Evolutionary conservation across 345 rosid genomes (phyloP).

Genomic region (Syzygium aromaticum): DNA sequence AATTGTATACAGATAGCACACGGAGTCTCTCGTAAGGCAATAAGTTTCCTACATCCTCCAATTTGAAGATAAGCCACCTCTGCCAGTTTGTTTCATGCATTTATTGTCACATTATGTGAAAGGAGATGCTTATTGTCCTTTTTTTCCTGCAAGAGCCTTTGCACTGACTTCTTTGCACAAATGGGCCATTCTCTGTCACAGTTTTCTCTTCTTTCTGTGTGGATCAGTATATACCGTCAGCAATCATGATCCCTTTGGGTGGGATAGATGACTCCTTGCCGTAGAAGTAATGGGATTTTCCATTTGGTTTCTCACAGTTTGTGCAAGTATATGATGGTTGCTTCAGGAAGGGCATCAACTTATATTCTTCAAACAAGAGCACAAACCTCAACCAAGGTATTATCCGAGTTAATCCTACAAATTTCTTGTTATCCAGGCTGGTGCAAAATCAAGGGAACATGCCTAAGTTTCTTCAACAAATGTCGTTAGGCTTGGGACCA

Average conservation of each 20-base stretch:
- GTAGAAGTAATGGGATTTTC: background rate
- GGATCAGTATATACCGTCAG: background rate
- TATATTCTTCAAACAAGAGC: conserved; percentile 31
- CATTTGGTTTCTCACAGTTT: conserved; percentile 29
- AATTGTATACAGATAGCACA: background rate
- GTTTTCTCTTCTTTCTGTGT: background rate
- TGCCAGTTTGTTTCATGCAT: background rate
- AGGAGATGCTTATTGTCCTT: background rate
- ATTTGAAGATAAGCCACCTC: background rate
- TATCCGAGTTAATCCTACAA: background rate
- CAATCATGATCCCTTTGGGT: background rate
- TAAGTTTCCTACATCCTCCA: background rate
- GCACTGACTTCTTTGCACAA: background rate
- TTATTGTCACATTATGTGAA: background rate
- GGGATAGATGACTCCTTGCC: background rate
- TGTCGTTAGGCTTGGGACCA: conserved; percentile 77
- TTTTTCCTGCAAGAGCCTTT: background rate
- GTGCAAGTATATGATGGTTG: conserved; percentile 71
- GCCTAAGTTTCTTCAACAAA: conserved; percentile 1
- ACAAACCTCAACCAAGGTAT: conserved; percentile 41
- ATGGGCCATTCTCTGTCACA: background rate
- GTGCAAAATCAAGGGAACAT: too few species aligned
- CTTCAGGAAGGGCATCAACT: conserved; percentile 60
- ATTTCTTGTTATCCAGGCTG: background rate
- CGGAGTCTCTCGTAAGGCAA: background rate